phyloP scores from a whole-genome alignment of 495 filamentous ascomycete genomes.

The Aspergillus nidulans region DNA sequence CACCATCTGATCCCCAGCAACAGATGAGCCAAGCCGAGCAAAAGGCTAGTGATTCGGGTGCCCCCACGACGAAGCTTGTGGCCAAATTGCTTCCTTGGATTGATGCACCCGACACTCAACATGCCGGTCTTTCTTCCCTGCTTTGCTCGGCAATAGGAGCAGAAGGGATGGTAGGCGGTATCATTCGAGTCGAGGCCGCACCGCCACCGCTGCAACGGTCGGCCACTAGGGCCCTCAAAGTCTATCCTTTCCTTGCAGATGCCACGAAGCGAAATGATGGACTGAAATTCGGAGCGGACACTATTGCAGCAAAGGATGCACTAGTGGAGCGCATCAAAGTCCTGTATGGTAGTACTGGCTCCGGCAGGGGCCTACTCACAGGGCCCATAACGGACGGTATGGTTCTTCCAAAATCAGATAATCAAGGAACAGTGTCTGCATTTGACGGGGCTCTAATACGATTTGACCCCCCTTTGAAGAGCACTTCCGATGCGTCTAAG shows the following conservation, averaged over 20 bases:
- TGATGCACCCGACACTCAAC: conserved; percentile 75
- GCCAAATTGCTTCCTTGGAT: conserved; percentile 76
- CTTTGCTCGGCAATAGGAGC: conserved; percentile 68
- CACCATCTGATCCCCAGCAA: conserved; percentile 69
- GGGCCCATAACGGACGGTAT: conserved; percentile 89
- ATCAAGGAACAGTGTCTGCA: conserved; percentile 31
- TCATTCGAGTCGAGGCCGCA: conserved; percentile 77
- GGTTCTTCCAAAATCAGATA: conserved; percentile 53
- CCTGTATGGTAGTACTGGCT: conserved; percentile 36
- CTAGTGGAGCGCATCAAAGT: conserved; percentile 51
- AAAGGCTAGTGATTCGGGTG: conserved; percentile 51
- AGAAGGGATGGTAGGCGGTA: conserved; percentile 74
- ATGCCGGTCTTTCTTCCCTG: conserved; percentile 69
- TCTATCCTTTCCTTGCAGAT: conserved; percentile 69
- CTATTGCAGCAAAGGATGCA: conserved; percentile 68
- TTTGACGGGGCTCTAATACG: conserved; percentile 69
- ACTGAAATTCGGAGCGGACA: conserved; percentile 84
- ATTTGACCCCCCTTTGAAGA: conserved; percentile 59
- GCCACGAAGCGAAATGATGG: conserved; percentile 52
- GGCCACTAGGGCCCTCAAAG: conserved; percentile 54
- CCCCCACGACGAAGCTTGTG: conserved; percentile 65
- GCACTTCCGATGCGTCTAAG: conserved; percentile 41
- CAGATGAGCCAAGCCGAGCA: conserved; percentile 58
- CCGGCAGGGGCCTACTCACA: conserved; percentile 58
- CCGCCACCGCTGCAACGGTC: conserved; percentile 54